Evolutionary conservation across 305 asterid species (phyloP).

Genomic region (Solanum aculeatissimum): DNA sequence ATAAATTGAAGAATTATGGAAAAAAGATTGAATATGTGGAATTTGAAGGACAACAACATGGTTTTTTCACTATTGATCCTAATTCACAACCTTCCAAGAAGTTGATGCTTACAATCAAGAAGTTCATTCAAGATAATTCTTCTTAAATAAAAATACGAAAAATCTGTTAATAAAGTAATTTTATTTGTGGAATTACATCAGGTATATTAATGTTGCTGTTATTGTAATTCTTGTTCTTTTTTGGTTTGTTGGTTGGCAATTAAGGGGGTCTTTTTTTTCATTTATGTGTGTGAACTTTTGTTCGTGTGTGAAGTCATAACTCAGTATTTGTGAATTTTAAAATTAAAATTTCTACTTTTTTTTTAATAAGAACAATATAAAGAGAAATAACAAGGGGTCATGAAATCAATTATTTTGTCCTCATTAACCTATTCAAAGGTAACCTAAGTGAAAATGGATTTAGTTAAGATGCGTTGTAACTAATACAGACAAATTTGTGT

Average conservation of each 20-base stretch:
- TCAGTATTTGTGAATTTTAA: background rate
- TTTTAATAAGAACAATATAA: background rate
- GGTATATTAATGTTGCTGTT: too few species aligned
- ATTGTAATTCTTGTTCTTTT: background rate
- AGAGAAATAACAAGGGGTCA: background rate
- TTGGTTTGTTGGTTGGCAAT: background rate
- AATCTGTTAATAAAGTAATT: background rate
- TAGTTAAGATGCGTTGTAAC: too few species aligned
- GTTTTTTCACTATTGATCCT: slow-evolving; percentile 59
- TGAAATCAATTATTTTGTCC: too few species aligned
- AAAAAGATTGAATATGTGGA: slow-evolving; percentile 50
- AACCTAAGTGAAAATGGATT: background rate
- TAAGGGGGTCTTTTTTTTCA: background rate
- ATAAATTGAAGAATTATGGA: slow-evolving; percentile 37
- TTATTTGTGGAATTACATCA: too few species aligned
- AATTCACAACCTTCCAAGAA: slow-evolving; percentile 31
- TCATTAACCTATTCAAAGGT: too few species aligned
- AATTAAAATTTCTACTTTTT: background rate
- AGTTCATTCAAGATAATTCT: slow-evolving; percentile 28
- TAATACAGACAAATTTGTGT: too few species aligned
- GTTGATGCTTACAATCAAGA: slow-evolving; percentile 36
- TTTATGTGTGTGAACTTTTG: background rate
- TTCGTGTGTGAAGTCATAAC: background rate
- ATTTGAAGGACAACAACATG: slow-evolving; percentile 80
- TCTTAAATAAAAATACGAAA: background rate